Conservation (phyloP, 1,284 basidiomycete genomes). For the Kwoniella shivajii region DNA sequence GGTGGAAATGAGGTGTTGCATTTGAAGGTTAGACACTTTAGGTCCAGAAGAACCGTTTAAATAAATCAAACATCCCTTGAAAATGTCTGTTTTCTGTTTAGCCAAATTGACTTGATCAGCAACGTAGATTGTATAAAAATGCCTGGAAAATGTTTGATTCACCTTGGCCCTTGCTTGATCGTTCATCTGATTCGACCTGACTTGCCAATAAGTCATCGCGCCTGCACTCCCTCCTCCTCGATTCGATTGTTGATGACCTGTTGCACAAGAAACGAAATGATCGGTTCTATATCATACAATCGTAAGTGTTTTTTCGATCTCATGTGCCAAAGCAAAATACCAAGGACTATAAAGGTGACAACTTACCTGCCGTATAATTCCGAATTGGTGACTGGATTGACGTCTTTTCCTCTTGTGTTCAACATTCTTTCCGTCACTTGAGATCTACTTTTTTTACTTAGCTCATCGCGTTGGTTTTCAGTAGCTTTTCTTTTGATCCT, state of each 20-base stretch:
- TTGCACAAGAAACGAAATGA: constrained; percentile 48
- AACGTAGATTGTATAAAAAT: not conserved
- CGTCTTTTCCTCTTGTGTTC: constrained; percentile 29
- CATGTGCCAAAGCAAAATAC: no score
- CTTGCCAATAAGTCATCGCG: constrained; percentile 46
- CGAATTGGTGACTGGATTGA: constrained; percentile 50
- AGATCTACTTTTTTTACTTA: constrained; percentile 16
- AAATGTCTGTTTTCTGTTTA: constrained; percentile 25
- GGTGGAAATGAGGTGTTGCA: constrained; percentile 51
- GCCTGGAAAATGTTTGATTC: constrained; percentile 1
- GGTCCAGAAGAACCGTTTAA: constrained; percentile 54
- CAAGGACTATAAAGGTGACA: not conserved
- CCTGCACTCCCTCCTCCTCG: constrained; percentile 40
- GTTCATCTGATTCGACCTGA: constrained; percentile 44
- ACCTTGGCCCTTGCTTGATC: constrained; percentile 43
- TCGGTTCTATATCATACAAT: constrained; percentile 36
- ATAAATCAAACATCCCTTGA: constrained; percentile 48
- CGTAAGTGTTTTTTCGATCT: not conserved
- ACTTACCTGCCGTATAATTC: constrained; percentile 39
- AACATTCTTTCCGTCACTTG: constrained; percentile 42
- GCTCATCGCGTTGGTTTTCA: constrained; percentile 7
- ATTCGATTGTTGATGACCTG: constrained; percentile 49
- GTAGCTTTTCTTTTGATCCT: constrained; percentile 20
- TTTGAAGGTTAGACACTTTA: constrained; percentile 49
- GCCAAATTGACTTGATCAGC: not conserved